Conservation (phyloP, 73 alveolate genomes). For the Paramecium octaurelia region DNA sequence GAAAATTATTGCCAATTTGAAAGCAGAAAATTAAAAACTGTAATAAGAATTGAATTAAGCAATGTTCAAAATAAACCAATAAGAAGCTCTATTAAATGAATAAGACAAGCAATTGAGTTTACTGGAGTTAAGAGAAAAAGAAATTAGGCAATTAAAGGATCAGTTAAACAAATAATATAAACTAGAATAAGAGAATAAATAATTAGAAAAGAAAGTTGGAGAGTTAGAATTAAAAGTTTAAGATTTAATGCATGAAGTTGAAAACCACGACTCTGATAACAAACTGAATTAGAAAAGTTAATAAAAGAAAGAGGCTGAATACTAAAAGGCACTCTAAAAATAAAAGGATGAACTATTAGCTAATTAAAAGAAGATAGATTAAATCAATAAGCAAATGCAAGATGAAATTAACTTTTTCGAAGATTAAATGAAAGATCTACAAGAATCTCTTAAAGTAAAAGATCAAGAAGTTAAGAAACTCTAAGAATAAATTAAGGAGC, state of each 20-base stretch:
- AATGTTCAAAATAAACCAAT: neutral
- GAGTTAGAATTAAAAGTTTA: neutral
- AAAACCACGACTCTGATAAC: neutral
- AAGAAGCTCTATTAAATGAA: neutral
- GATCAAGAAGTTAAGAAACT: neutral
- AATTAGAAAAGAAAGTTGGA: neutral
- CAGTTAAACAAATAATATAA: neutral
- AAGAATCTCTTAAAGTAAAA: slow-evolving; percentile 3
- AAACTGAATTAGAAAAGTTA: neutral
- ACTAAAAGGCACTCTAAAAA: neutral
- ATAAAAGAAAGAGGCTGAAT: neutral
- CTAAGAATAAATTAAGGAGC: neutral
- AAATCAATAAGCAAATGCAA: neutral
- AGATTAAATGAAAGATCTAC: neutral
- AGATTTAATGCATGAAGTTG: neutral
- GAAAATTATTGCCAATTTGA: neutral
- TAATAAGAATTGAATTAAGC: neutral
- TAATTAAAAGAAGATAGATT: neutral
- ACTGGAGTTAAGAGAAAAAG: neutral
- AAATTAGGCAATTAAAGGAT: neutral
- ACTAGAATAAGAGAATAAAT: neutral
- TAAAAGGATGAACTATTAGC: neutral
- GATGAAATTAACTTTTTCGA: neutral
- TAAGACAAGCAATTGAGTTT: neutral
- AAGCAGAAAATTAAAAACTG: neutral